These are phyloP conservation scores for Petrea volubilis DNA, from an alignment of 257 asterid genomes.

Conservation along the genomic window DNA sequence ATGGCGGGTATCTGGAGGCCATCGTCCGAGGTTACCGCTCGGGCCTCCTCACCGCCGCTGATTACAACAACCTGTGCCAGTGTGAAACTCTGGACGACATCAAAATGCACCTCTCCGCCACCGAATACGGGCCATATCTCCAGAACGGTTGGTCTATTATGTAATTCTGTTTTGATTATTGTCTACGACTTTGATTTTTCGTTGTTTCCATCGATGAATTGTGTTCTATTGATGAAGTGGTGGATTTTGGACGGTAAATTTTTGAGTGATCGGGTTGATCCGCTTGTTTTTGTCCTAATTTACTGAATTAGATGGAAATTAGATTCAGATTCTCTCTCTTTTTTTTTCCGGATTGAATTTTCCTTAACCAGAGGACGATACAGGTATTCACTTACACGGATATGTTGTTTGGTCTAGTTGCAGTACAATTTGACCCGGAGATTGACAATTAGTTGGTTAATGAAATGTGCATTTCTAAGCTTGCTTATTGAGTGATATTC, in stretches of 20 bases:
- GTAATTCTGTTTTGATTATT: background rate
- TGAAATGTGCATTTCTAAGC: slow-evolving; percentile 2
- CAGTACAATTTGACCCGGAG: background rate
- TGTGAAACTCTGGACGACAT: slow-evolving; percentile 88
- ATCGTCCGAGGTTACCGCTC: slow-evolving; percentile 88
- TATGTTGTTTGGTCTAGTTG: slow-evolving; percentile 1
- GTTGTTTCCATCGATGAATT: background rate
- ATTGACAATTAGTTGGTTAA: slow-evolving; percentile 11
- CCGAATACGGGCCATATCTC: slow-evolving; percentile 89
- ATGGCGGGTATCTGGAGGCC: slow-evolving; percentile 92
- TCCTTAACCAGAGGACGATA: background rate
- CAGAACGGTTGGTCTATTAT: slow-evolving; percentile 63
- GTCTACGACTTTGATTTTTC: slow-evolving; percentile 3
- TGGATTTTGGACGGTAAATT: background rate
- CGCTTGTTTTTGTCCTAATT: background rate
- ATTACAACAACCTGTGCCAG: slow-evolving; percentile 92
- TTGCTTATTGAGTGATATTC: slow-evolving; percentile 5
- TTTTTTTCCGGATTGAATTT: background rate
- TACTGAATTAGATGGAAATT: background rate
- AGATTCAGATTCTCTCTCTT: background rate
- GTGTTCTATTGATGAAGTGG: background rate
- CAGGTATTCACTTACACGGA: background rate
- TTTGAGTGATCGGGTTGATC: slow-evolving; percentile 2
- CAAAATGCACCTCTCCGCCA: slow-evolving; percentile 96
- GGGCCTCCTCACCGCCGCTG: slow-evolving; percentile 88